These are phyloP conservation scores for Lunularia cruciata DNA, from an alignment of 225 moss, liverwort and hornwort genomes.

Conservation along the genomic window DNA sequence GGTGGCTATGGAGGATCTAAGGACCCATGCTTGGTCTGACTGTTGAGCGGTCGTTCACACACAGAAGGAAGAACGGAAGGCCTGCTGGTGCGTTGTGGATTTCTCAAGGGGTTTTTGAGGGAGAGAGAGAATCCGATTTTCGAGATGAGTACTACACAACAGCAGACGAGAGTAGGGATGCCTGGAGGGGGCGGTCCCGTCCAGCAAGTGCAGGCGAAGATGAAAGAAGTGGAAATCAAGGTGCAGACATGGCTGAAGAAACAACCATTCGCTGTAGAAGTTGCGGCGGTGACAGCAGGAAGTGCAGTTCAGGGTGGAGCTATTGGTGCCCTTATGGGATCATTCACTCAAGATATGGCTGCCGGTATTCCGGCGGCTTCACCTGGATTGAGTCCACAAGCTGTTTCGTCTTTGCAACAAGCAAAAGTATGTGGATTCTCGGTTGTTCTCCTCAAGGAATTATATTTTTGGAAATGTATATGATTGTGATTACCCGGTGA, in stretches of 20 bases:
- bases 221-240: constrained; percentile 60
- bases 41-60: too few relatives aligned
- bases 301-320: constrained; percentile 83
- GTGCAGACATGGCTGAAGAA: constrained; percentile 80
- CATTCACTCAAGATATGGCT: constrained; percentile 80
- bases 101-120: too few relatives aligned
- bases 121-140: background rate
- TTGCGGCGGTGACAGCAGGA: constrained; percentile 69
- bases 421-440: constrained; percentile 50
- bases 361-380: constrained; percentile 61
- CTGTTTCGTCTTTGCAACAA: constrained; percentile 77
- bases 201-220: constrained; percentile 55
- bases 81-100: too few relatives aligned
- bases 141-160: constrained; percentile 21
- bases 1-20: too few relatives aligned
- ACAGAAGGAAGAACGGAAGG: too few relatives aligned
- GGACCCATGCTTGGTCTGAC: too few relatives aligned
- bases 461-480: too few relatives aligned
- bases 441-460: background rate
- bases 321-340: constrained; percentile 91
- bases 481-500: too few relatives aligned
- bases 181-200: constrained; percentile 28
- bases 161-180: constrained; percentile 30
- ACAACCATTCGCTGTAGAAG: constrained; percentile 80
- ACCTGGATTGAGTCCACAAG: constrained; percentile 65